These are phyloP conservation scores for Besnoitia besnoiti DNA, from an alignment of 169 alveolate species.

Conservation along the genomic window DNA sequence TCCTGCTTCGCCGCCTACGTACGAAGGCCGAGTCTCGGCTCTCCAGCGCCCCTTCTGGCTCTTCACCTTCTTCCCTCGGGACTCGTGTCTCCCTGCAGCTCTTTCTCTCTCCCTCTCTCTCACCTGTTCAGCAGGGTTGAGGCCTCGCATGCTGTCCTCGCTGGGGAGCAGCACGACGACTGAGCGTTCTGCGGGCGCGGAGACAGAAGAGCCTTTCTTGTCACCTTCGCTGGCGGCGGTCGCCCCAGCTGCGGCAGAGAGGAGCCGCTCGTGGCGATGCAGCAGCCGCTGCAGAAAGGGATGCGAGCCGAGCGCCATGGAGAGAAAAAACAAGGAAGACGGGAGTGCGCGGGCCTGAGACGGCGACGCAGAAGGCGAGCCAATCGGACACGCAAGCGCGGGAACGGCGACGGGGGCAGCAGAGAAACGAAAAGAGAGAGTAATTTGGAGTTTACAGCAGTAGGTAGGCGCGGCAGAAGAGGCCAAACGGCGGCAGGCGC, in stretches of 20 bases:
- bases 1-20: too few relatives aligned
- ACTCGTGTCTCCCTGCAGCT: not conserved
- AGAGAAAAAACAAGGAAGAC: not conserved
- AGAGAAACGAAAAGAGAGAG: not conserved
- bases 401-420: not conserved
- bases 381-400: not conserved
- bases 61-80: not conserved
- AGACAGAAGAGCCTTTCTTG: not conserved
- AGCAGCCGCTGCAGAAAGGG: conserved; percentile 13
- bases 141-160: conserved; percentile 8
- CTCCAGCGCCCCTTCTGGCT: not conserved
- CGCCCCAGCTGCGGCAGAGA: not conserved
- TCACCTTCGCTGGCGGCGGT: not conserved
- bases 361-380: not conserved
- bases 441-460: not conserved
- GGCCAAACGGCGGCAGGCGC: not conserved
- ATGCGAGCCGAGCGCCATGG: not conserved
- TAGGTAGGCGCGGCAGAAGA: not conserved
- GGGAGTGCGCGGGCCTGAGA: too few relatives aligned
- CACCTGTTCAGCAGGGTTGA: conserved; percentile 3
- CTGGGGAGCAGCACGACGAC: not conserved
- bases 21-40: too few relatives aligned
- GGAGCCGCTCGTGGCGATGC: conserved; percentile 23
- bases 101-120: conserved; percentile 3
- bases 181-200: not conserved